Base-by-base conservation (phyloP, 176 grass and related monocot genomes). In the Aegilops longissima region DNA sequence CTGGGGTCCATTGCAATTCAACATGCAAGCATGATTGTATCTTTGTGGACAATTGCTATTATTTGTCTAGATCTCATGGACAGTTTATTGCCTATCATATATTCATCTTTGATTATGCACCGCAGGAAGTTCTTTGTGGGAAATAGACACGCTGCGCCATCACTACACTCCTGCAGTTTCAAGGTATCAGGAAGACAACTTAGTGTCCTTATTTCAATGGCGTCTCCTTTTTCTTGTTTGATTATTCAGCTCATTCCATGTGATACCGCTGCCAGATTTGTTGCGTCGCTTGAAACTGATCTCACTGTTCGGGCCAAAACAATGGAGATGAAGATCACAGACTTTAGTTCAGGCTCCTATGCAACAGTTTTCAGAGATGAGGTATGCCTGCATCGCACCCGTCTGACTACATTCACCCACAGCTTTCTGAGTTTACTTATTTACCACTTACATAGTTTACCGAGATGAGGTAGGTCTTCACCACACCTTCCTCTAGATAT, bases 331-430 rank as follows among this genome's bases (percentile, higher is more conserved):
- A 88, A 86, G 85, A 87, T 96, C 76, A 90, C 80, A 58, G 94
- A 96, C 87, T 99, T 99, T 18, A 91, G 92, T 90, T 94, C 94
- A 52, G 97, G 97, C 29, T 99, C 97, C 14, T 99, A 94, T 70
- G 90, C 92, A 35, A 99, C 97, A 38, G 92, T 99, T 83, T 98
- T 96, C 82, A 87, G 35, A 82, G 97, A 99, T 20, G 97, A 96
- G 94, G 97, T 99, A 79, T 76, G 86, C 25, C 68, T 65, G 10
- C n/a, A 69, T 23, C 0, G 30, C 1, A 30, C 42, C 73, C 27
- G 59, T 79, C 47, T 36, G 35, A 36, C 42, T 83, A 54, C 39
- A 23, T 73, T 76, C 27, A 67, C 16, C 56, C 16, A 24, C 6
- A 1, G 13, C 39, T 81, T 51, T 85, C 56, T 76, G 59, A 12